Evolutionary conservation across 441 rosid species (phyloP).

Genomic region (Theobroma grandiflorum): DNA sequence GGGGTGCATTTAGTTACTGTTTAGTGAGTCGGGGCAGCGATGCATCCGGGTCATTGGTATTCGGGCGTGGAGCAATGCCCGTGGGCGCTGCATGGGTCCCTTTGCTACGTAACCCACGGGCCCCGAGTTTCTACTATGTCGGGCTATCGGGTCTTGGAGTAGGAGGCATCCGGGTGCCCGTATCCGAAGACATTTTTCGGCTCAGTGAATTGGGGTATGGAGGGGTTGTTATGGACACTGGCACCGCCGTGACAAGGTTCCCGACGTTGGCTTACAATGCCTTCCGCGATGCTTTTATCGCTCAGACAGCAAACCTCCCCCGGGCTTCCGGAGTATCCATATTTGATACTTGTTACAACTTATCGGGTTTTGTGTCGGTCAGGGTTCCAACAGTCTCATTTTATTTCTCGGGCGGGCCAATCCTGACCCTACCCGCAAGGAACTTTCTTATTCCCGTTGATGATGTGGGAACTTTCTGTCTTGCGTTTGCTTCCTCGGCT

Average conservation of each 20-base stretch:
- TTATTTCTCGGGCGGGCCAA: slow-evolving; percentile 81
- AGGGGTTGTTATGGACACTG: slow-evolving; percentile 98
- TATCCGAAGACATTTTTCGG: slow-evolving; percentile 63
- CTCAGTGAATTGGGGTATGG: slow-evolving; percentile 67
- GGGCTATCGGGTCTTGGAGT: slow-evolving; percentile 88
- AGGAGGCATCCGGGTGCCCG: slow-evolving; percentile 64
- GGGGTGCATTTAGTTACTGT: slow-evolving; percentile 90
- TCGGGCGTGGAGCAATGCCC: slow-evolving; percentile 84
- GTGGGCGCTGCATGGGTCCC: slow-evolving; percentile 97
- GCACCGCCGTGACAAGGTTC: slow-evolving; percentile 91
- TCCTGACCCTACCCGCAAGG: slow-evolving; percentile 82
- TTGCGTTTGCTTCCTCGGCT: slow-evolving; percentile 84
- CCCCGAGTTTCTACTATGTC: slow-evolving; percentile 87
- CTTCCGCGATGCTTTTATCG: slow-evolving; percentile 71
- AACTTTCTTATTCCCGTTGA: slow-evolving; percentile 94
- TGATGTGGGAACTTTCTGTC: slow-evolving; percentile 82
- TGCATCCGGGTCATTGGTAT: slow-evolving; percentile 74
- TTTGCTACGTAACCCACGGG: slow-evolving; percentile 70
- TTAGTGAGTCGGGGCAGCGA: slow-evolving; percentile 74
- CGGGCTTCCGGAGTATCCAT: slow-evolving; percentile 76
- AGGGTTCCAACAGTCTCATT: slow-evolving; percentile 94
- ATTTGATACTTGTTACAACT: slow-evolving; percentile 89
- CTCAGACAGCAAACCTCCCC: slow-evolving; percentile 75
- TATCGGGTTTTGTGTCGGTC: slow-evolving; percentile 72
- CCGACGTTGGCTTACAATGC: slow-evolving; percentile 73